Evolutionary conservation across 106 monocot species (phyloP), one percentile per base, ranked within the genome.

Genomic region (Iris macrosiphon): DNA sequence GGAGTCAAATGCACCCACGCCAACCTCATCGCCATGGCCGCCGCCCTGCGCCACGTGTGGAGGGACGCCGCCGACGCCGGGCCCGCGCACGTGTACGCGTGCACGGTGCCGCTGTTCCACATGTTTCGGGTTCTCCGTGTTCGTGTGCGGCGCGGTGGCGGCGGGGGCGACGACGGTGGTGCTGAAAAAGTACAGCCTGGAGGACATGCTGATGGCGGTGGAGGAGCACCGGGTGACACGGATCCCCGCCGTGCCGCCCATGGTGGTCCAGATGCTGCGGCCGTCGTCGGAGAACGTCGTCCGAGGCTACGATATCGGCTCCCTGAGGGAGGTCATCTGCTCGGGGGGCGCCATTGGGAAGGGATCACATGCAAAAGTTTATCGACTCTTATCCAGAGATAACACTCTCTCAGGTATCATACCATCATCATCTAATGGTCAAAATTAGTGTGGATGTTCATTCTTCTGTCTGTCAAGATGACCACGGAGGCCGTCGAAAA

Each of bases 81-180:
- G 43, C 0, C 2, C 0, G n/a, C n/a, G n/a, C 53, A 59, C 12
- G 78, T 81, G 18, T 69, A 78, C 63, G 61, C 74, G 10, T 84
- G 88, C 25, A 69, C 58, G 45, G 71, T 88, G 29, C 88, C 93
- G 16, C 28, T 88, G 60, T 84, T 69, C 55, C 93, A 93, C 63
- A 88, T 77, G 77, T 84, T n/a, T 88, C 45, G 93, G 88, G 20
- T 81, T 88, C 76, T 84, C 83, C 29, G 67, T 80, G 16, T 74
- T 83, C 28, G 67, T 93, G 13, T 73, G 71, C 60, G 83, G 87
- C 24, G 77, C 75, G 17, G 29, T 78, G 31, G 69, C 80, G 23
- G 69, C 65, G 0, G 75, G 75, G 12, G 67, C 80, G 2, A 70
- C 77, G 59, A 68, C 80, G 40, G 88, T 93, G 69, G 70, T 88